Percentiles rank a stretch among this genome's conserved stretches.
Conservation (phyloP, 2,329 filamentous ascomycete genomes). For the Cercospora nicotianae region DNA sequence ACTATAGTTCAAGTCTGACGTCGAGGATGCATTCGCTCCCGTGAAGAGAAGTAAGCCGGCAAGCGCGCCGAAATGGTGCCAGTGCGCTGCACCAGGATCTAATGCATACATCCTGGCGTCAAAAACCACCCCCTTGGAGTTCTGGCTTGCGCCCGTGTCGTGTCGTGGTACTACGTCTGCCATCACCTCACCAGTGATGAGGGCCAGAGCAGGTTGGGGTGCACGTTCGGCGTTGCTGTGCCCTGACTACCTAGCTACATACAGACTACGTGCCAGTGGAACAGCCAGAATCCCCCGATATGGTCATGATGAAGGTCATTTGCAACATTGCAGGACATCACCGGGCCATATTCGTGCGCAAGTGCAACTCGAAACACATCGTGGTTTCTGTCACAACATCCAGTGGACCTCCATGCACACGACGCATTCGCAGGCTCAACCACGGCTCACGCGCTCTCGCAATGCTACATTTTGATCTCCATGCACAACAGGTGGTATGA, state of each 20-base stretch:
- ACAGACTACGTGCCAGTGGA: neutral
- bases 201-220: neutral
- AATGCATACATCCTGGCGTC: neutral
- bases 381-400: neutral
- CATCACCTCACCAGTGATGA: neutral
- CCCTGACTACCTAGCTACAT: neutral
- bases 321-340: neutral
- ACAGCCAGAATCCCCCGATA: neutral
- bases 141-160: neutral
- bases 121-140: neutral
- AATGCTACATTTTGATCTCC: neutral
- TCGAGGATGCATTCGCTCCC: neutral
- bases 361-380: neutral
- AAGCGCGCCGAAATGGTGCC: conserved; percentile 3
- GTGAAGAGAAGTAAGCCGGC: neutral
- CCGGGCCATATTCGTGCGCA: neutral
- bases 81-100: conserved; percentile 1
- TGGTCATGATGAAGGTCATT: neutral
- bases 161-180: neutral
- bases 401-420: neutral
- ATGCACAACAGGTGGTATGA: neutral
- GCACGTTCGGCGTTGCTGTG: neutral
- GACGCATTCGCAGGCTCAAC: neutral
- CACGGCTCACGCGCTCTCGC: neutral
- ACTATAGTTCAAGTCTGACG: neutral